Base-by-base conservation (phyloP, 1,139 yeast species). In the Pichia sp. region DNA sequence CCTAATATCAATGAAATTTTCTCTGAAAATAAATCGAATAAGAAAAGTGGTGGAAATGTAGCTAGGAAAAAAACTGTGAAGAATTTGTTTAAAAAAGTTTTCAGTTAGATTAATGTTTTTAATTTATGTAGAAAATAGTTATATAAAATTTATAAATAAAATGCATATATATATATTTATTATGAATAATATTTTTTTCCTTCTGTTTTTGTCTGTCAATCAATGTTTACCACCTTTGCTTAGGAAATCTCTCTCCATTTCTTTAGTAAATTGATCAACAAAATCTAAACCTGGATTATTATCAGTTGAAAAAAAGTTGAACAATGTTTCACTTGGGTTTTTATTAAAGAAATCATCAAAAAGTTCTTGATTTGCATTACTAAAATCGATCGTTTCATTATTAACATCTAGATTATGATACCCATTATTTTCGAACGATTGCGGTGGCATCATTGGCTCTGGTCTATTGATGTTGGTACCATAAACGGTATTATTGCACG, bases 201-300 rank as follows among this genome's bases (percentile, higher is more conserved):
- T n/a, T n/a, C n/a, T n/a, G n/a, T n/a, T n/a, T n/a, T n/a, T n/a
- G n/a, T n/a, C n/a, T n/a, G n/a, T n/a, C 27, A 6, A n/a, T 25
- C 30, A 47, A 31, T 47, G 52, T 37, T 50, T 48, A 28, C 54
- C 54, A 42, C 59, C 57, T 36, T 60, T 61, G 28, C 55, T 54
- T 35, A 61, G 37, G 43, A 61, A 56, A 37, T 62, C 65, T 52
- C 81, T 86, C 59, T 86, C 95, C 43, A 87, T 76, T 74, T 84
- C 82, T 59, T 84, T 90, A 8, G 95, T 84, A 80, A 94, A 82
- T 3, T 94, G 94, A 37, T 85, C 95, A 31, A 86, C 96, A 55
- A 87, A 87, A 49, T 86, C 95, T 45, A 87, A 69, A 22, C 96
- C 95, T 33, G 85, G 80, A 33, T 75, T 69, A 27, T 66, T 71